phyloP scores from a whole-genome alignment of 352 stramenopile species.

The Phytopythium chamaehyphon region DNA sequence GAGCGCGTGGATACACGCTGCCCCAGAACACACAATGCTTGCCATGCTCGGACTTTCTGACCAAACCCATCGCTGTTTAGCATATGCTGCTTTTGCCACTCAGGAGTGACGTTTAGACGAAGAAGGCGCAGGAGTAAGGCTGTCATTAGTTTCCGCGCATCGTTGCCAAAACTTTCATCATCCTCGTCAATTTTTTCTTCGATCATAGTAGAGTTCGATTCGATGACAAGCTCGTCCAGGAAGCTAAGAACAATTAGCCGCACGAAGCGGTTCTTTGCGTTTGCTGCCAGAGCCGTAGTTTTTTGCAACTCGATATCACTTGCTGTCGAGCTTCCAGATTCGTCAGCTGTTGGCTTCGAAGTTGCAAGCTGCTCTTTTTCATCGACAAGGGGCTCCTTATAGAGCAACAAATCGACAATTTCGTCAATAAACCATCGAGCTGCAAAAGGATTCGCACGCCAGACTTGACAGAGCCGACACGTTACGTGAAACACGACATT shows the following conservation, averaged over 20 bases:
- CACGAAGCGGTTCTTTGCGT: slow-evolving; percentile 62
- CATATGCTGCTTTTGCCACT: slow-evolving; percentile 82
- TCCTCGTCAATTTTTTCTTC: slow-evolving; percentile 3
- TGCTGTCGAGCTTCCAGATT: not conserved
- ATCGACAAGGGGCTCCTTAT: slow-evolving; percentile 74
- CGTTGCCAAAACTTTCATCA: not conserved
- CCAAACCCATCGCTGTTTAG: slow-evolving; percentile 82
- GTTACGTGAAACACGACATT: slow-evolving; percentile 80
- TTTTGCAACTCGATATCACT: slow-evolving; percentile 8
- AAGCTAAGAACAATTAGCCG: slow-evolving; percentile 66
- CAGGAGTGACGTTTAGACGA: slow-evolving; percentile 45
- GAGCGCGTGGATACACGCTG: slow-evolving; percentile 31
- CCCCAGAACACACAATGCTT: slow-evolving; percentile 71
- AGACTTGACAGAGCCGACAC: slow-evolving; percentile 62
- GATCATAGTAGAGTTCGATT: slow-evolving; percentile 6
- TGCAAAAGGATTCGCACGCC: slow-evolving; percentile 42
- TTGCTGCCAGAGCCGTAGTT: slow-evolving; percentile 17
- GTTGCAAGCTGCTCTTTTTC: slow-evolving; percentile 46
- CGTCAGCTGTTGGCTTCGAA: not conserved
- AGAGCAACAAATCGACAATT: slow-evolving; percentile 65
- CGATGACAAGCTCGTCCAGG: slow-evolving; percentile 47
- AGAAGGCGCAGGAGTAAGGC: slow-evolving; percentile 36
- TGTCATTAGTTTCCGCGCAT: slow-evolving; percentile 28
- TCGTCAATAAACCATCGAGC: slow-evolving; percentile 58
- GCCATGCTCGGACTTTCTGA: slow-evolving; percentile 70